Base-by-base conservation (phyloP, 2,329 filamentous ascomycete genomes). In the Penicillium sclerotigenum region DNA sequence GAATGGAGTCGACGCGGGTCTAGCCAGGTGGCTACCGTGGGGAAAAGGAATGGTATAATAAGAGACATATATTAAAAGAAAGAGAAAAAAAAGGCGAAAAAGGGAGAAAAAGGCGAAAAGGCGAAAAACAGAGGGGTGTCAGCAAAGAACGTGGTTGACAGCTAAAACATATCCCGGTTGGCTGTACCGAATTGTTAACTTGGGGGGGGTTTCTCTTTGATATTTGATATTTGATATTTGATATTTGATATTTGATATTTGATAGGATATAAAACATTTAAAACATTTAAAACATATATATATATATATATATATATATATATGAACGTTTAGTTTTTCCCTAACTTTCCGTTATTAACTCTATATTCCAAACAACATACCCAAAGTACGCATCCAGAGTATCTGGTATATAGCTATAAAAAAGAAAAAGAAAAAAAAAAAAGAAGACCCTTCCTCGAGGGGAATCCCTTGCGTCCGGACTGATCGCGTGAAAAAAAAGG, bases 1-100 rank as follows among this genome's bases (percentile, higher is more conserved):
- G 54, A 47, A 47, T 56, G 40, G 49, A 48, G 57, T 59, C 53
- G 48, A 57, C 53, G 13, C 16, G 47, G 49, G 57, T 59, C 57
- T 59, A 42, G 37, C 48, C 47, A 50, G 18, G 36, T 29, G 47
- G 56, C 52, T 47, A 53, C 29, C 36, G 29, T 45, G 50, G 29
- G 42, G 42, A 53, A 56, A 56, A 41, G 29, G 53, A 59, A 51
- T 50, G 47, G 29, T 26, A 50, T 41, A 50, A 48, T 42, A 46
- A 22, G 13, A 34, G 8, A 20, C 20, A 16, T 34, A 37, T 37
- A 52, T 49, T 40, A 49, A 48, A 51, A 49, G n/a, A 29, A 41
- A 37, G 4, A 18, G 24, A 10, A 8, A 43, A 41, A 34, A 33
- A 31, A 13, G 10, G 37, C 9, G 18, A 33, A 28, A 50, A 26